A percentile compares a stretch with the other conserved stretches of the same genome.
Conservation (phyloP, 148 eudicot species). For the Vaccinium corymbosum region DNA sequence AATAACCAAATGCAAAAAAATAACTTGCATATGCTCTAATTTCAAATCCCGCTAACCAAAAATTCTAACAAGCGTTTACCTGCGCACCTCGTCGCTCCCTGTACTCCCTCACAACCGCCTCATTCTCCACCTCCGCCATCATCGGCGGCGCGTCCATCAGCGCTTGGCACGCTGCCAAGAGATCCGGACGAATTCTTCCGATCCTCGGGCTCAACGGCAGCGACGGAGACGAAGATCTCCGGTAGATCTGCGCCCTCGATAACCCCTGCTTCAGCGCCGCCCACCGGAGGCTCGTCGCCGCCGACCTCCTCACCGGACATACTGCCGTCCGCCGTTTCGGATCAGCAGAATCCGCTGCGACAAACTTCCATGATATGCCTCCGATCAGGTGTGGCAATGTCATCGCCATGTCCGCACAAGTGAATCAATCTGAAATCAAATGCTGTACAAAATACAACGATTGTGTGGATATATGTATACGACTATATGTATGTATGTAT, state of each 20-base stretch:
- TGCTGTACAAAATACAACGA: not conserved
- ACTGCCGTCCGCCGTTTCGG: conserved; percentile 18
- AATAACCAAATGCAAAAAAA: too few species aligned
- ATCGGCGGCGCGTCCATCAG: conserved; percentile 27
- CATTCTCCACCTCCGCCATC: not conserved
- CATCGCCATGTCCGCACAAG: conserved; percentile 49
- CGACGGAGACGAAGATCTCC: conserved; percentile 32
- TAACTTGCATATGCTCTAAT: too few species aligned
- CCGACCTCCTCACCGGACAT: conserved; percentile 32
- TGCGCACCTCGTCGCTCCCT: not conserved
- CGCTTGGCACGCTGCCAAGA: conserved; percentile 53
- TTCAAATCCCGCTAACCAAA: too few species aligned
- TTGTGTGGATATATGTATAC: not conserved
- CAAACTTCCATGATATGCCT: conserved; percentile 48
- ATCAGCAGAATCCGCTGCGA: conserved; percentile 28
- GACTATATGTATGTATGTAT: not conserved
- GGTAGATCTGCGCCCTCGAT: conserved; percentile 16
- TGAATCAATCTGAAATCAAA: not conserved
- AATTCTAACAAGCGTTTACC: not conserved
- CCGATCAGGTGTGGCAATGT: conserved; percentile 63
- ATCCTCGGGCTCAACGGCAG: conserved; percentile 59
- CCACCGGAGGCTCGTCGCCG: conserved; percentile 26
- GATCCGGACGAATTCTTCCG: conserved; percentile 38
- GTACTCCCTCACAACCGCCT: conserved; percentile 21
- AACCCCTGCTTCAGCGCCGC: conserved; percentile 18